A percentile compares a stretch with the other conserved stretches of the same genome.
Conservation (phyloP, 2,329 filamentous ascomycete genomes). For the Calonectria pauciramosa region DNA sequence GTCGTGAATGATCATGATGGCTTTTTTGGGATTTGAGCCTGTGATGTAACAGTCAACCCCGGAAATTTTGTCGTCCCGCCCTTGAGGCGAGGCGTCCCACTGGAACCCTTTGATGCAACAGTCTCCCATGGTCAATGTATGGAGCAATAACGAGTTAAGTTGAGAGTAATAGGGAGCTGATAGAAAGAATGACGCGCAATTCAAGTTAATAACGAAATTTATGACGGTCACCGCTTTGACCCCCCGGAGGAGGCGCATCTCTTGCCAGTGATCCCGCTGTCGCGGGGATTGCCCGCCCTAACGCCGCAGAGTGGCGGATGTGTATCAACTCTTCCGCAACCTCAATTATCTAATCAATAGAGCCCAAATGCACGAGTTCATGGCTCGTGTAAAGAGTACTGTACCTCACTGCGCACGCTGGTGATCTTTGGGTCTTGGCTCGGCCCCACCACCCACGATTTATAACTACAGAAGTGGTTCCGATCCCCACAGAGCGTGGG, state of each 20-base stretch:
- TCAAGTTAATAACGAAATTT: background rate
- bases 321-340: no score
- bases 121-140: background rate
- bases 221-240: background rate
- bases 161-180: background rate
- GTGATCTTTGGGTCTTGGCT: background rate
- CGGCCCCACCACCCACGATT: background rate
- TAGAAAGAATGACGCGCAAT: background rate
- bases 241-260: no score
- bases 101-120: constrained; percentile 10
- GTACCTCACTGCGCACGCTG: background rate
- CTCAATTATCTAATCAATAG: no score
- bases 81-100: background rate
- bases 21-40: background rate
- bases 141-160: background rate
- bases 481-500: background rate
- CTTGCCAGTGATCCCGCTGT: no score
- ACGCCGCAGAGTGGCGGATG: no score
- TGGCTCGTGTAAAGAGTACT: no score
- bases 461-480: background rate
- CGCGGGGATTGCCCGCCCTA: no score
- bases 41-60: background rate
- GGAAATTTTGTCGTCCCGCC: background rate
- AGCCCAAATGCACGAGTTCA: no score
- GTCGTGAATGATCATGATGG: constrained; percentile 14